These are phyloP conservation scores for Aureobasidium zeae DNA, from an alignment of 2,329 filamentous ascomycete species.

Conservation along the genomic window DNA sequence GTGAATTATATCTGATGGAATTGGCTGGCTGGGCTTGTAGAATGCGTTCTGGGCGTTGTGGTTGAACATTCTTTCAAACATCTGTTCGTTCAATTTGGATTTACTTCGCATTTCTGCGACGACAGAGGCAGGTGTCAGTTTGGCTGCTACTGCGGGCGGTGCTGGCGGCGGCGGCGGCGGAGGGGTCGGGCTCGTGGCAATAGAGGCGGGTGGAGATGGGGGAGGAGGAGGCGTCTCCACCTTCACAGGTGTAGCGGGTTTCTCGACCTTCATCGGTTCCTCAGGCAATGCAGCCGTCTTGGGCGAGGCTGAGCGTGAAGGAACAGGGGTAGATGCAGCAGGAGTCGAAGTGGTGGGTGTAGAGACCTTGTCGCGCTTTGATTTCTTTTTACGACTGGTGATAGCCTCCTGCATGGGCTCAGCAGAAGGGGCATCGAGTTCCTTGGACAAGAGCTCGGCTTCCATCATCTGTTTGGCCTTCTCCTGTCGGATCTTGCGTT, in stretches of 20 bases:
- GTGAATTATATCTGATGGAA: constrained; percentile 16
- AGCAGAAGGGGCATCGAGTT: constrained; percentile 30
- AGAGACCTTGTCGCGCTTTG: constrained; percentile 52
- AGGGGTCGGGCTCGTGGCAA: constrained; percentile 20
- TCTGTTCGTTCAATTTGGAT: constrained; percentile 24
- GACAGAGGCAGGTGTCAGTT: constrained; percentile 26
- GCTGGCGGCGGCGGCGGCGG: constrained; percentile 28
- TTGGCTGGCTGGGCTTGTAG: constrained; percentile 24
- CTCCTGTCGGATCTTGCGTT: constrained; percentile 55
- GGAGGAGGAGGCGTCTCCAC: constrained; percentile 17
- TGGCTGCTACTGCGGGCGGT: constrained; percentile 23
- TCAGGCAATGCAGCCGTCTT: constrained; percentile 20
- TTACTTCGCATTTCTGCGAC: constrained; percentile 26
- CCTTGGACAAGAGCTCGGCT: constrained; percentile 42
- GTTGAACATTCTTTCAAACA: constrained; percentile 28
- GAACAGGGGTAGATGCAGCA: constrained; percentile 2
- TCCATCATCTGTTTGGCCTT: constrained; percentile 38
- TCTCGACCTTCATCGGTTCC: constrained; percentile 18
- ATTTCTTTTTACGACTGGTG: constrained; percentile 72
- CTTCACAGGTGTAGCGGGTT: constrained; percentile 20
- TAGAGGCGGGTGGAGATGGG: constrained; percentile 20
- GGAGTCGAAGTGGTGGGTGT: constrained; percentile 7
- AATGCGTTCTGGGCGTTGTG: constrained; percentile 21
- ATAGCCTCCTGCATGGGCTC: constrained; percentile 59
- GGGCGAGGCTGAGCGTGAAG: constrained; percentile 12